phyloP scores from a whole-genome alignment of 164 flowering plant species.

The Kingdonia uniflora region DNA sequence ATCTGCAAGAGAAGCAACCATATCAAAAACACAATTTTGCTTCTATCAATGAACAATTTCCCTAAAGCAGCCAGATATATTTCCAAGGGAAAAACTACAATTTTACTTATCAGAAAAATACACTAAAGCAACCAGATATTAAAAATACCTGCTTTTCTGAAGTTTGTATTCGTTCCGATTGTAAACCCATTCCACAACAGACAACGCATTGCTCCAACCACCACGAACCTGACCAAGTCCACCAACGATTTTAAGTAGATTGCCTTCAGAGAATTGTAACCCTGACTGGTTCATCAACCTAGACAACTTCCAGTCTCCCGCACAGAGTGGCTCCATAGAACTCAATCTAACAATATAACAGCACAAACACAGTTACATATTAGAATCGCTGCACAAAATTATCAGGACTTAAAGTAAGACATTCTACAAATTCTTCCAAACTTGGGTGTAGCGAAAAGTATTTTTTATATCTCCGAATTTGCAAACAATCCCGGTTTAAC shows the following conservation, averaged over 20 bases:
- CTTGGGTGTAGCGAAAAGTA: not conserved
- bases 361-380: not conserved
- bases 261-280: conserved; percentile 59
- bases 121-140: not conserved
- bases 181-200: conserved; percentile 85
- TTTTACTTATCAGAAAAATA: not conserved
- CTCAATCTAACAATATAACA: conserved; percentile 37
- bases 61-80: no score
- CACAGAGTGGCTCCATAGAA: conserved; percentile 25
- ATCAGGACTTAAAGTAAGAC: not conserved
- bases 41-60: no score
- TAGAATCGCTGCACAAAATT: not conserved
- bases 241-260: conserved; percentile 58
- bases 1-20: conserved; percentile 39
- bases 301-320: conserved; percentile 75
- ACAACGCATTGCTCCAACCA: conserved; percentile 64
- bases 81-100: not conserved
- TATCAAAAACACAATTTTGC: no score
- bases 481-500: not conserved
- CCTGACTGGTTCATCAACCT: conserved; percentile 74
- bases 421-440: no score
- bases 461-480: not conserved
- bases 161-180: conserved; percentile 30
- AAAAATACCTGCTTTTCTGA: conserved; percentile 64
- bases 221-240: conserved; percentile 51